phyloP scores from a whole-genome alignment of 768 basidiomycete species.

The Rhodosporidiobolus odoratus region DNA sequence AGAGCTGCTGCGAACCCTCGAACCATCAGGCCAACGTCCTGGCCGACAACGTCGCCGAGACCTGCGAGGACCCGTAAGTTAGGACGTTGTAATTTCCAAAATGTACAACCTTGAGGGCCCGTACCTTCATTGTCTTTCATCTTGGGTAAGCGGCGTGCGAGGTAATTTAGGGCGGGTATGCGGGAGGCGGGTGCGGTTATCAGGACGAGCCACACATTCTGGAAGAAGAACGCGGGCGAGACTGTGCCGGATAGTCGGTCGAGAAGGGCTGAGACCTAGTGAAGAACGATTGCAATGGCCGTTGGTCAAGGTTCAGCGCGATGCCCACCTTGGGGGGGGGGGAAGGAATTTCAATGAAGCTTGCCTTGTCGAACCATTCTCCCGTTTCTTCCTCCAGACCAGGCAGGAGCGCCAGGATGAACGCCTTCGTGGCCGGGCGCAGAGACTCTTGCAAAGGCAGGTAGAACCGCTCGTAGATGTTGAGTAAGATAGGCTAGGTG shows the following conservation, averaged over 20 bases:
- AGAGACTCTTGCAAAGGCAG: conserved; percentile 73
- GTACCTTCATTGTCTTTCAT: conserved; percentile 63
- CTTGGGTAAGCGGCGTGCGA: conserved; percentile 70
- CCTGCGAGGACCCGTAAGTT: conserved; percentile 48
- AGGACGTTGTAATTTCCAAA: conserved; percentile 40
- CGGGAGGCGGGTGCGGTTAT: conserved; percentile 80
- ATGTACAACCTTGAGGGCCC: neutral
- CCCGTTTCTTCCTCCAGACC: conserved; percentile 96
- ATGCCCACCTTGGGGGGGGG: neutral
- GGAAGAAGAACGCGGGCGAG: conserved; percentile 82
- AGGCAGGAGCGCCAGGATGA: conserved; percentile 86
- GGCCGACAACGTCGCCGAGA: conserved; percentile 66
- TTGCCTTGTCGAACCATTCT: conserved; percentile 74
- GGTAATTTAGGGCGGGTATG: conserved; percentile 78
- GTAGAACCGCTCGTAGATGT: conserved; percentile 88
- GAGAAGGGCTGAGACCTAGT: conserved; percentile 69
- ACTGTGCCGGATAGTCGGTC: conserved; percentile 78
- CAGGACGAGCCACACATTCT: conserved; percentile 91
- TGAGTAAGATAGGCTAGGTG: conserved; percentile 84
- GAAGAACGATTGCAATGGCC: neutral
- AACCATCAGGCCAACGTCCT: conserved; percentile 88
- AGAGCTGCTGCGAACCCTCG: conserved; percentile 82
- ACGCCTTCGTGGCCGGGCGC: conserved; percentile 86
- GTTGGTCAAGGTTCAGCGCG: neutral
- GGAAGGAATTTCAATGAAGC: too few species aligned